Evolutionary conservation across 2,329 filamentous ascomycete species (phyloP).

Genomic region (Fusarium dlaminii): DNA sequence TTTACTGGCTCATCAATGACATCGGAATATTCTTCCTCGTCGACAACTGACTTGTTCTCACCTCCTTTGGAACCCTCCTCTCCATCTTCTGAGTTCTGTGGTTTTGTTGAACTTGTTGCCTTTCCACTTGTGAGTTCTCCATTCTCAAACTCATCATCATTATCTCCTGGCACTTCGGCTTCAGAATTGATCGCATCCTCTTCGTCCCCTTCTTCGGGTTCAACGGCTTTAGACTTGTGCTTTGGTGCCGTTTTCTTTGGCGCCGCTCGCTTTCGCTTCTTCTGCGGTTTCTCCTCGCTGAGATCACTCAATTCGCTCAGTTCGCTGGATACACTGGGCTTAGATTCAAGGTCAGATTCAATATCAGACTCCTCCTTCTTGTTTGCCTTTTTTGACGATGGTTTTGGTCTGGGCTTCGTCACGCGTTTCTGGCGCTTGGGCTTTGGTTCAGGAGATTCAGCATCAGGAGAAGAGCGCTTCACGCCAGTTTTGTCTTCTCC

Average conservation of each 20-base stretch:
- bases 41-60: constrained; percentile 32
- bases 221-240: constrained; percentile 34
- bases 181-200: constrained; percentile 22
- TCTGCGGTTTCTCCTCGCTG: constrained; percentile 37
- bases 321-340: constrained; percentile 38
- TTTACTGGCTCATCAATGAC: constrained; percentile 78
- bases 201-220: constrained; percentile 39
- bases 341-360: constrained; percentile 34
- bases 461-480: constrained; percentile 50
- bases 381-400: constrained; percentile 39
- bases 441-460: constrained; percentile 49
- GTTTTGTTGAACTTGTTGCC: background rate
- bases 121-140: background rate
- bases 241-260: constrained; percentile 4
- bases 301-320: constrained; percentile 35
- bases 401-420: constrained; percentile 43
- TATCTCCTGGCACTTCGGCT: constrained; percentile 1
- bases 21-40: constrained; percentile 52
- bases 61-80: constrained; percentile 25
- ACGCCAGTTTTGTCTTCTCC: constrained; percentile 41
- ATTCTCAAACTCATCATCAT: constrained; percentile 2
- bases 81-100: constrained; percentile 4
- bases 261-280: constrained; percentile 28
- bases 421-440: constrained; percentile 53
- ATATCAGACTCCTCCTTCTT: constrained; percentile 37